Percentiles rank a stretch among this genome's conserved stretches.
These are phyloP conservation scores for Fusarium miscanthi DNA, from an alignment of 2,329 filamentous ascomycete genomes.

Conservation along the genomic window DNA sequence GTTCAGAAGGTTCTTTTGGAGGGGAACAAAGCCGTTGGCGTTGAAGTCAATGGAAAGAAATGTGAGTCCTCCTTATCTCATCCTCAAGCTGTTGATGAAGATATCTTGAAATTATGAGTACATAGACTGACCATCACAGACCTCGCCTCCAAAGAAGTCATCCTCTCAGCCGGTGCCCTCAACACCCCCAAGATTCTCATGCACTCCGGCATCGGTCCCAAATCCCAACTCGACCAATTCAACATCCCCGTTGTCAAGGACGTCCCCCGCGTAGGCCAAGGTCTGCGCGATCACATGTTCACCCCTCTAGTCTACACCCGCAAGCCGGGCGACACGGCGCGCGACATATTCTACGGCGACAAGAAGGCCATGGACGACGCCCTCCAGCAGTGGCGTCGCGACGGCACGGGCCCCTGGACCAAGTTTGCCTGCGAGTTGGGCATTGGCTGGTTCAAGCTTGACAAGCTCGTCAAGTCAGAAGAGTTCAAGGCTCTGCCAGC, in stretches of 20 bases:
- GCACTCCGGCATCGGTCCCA: conserved; percentile 41
- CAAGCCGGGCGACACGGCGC: conserved; percentile 55
- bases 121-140: conserved; percentile 29
- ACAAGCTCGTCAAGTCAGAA: conserved; percentile 51
- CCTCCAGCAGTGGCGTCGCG: conserved; percentile 59
- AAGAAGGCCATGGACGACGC: conserved; percentile 56
- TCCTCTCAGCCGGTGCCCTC: conserved; percentile 56
- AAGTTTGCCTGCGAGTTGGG: conserved; percentile 53
- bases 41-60: conserved; percentile 30
- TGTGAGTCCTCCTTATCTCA: conserved; percentile 13
- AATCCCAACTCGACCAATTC: conserved; percentile 23
- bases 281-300: conserved; percentile 56
- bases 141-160: conserved; percentile 54
- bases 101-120: accelerated
- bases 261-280: conserved; percentile 53
- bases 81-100: accelerated
- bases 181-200: conserved; percentile 58
- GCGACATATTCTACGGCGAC: conserved; percentile 58
- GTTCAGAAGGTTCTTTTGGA: conserved; percentile 36
- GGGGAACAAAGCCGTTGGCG: conserved; percentile 30
- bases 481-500: conserved; percentile 64
- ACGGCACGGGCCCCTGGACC: conserved; percentile 55
- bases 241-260: conserved; percentile 44
- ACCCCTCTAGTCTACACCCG: conserved; percentile 53
- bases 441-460: conserved; percentile 59